Evolutionary conservation across 176 grass and related monocot species (phyloP), one percentile per base, ranked within the genome.

Genomic region (Phyllostachys edulis): DNA sequence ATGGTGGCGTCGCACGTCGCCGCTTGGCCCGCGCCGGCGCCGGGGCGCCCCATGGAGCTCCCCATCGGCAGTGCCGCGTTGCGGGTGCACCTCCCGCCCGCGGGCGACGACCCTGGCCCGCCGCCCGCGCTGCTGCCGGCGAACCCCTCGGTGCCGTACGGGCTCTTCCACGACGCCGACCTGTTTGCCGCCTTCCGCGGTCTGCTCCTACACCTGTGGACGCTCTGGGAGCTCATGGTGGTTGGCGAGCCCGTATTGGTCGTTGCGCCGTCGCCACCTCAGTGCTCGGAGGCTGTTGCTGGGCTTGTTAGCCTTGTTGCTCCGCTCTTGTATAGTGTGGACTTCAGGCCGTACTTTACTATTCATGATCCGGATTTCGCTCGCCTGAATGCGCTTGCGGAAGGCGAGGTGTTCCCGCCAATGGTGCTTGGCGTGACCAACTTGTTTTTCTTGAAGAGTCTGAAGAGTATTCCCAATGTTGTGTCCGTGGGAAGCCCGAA

Each of bases 351-450:
- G 1, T 98, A 98, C 82, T 98, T 95, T 34, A 98, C 96, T n/a
- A 98, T 98, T 36, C 96, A 98, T 79, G 96, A 98, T 78, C 89
- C 96, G 4, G 96, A 95, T 76, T 98, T 98, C 38, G 84, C 93
- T 71, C 85, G 81, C 68, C 73, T 98, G 44, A 98, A 95, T 89
- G 94, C 84, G 0, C 93, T 98, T 34, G 83, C 82, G 1, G 94
- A 90, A 83, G 87, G 91, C 0, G 91, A 91, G 55, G 87, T 86
- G 42, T 98, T 98, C 83, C 96, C 96, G 1, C 85, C 96, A 0
- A 84, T 95, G 86, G 75, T 95, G 79, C 91, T 98, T 34, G 96
- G 96, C 12, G 91, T 98, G 12, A 98, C 96, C 76, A 98, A 98
- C 71, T 81, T 98, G 82, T 98, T 98, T 83, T 95, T 98, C 89